Percentiles rank a stretch among this genome's conserved stretches.
These are phyloP conservation scores for Diaporthe australafricana DNA, from an alignment of 2,329 filamentous ascomycete species.

Conservation along the genomic window DNA sequence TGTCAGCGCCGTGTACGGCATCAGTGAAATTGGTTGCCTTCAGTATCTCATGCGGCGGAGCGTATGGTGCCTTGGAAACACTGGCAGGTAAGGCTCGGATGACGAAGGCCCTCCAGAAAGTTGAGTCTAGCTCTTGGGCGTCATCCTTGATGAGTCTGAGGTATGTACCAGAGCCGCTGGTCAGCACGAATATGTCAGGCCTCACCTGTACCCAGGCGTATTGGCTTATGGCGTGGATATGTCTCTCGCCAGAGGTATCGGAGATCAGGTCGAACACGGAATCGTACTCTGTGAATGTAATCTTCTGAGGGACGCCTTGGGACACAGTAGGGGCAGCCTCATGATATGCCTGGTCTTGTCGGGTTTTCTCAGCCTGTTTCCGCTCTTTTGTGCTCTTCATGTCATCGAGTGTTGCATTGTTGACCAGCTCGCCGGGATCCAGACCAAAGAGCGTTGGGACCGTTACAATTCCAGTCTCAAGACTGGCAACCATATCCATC, in stretches of 20 bases:
- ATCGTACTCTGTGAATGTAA: constrained; percentile 91
- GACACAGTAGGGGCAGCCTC: constrained; percentile 11
- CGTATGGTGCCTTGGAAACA: constrained; percentile 68
- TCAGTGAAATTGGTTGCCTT: constrained; percentile 74
- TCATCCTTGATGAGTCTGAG: constrained; percentile 62
- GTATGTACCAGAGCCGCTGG: constrained; percentile 72
- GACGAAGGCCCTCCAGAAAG: constrained; percentile 58
- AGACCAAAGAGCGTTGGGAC: constrained; percentile 94
- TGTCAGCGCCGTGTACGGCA: constrained; percentile 88
- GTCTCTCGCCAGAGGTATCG: constrained; percentile 81
- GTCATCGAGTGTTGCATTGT: constrained; percentile 71
- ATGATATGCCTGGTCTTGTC: constrained; percentile 40
- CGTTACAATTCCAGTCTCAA: constrained; percentile 87
- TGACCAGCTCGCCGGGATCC: constrained; percentile 82
- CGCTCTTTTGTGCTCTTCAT: constrained; percentile 67
- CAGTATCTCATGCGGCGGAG: constrained; percentile 76
- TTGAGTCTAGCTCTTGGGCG: constrained; percentile 43
- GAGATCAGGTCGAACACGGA: constrained; percentile 91
- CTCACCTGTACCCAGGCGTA: constrained; percentile 86
- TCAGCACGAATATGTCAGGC: constrained; percentile 77
- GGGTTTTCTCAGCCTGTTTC: constrained; percentile 57
- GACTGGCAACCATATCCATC: constrained; percentile 92
- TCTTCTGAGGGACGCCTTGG: constrained; percentile 49
- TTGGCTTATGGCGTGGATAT: constrained; percentile 81
- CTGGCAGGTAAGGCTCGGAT: constrained; percentile 59